phyloP scores from a whole-genome alignment of 148 eudicot species.

The Silene latifolia region DNA sequence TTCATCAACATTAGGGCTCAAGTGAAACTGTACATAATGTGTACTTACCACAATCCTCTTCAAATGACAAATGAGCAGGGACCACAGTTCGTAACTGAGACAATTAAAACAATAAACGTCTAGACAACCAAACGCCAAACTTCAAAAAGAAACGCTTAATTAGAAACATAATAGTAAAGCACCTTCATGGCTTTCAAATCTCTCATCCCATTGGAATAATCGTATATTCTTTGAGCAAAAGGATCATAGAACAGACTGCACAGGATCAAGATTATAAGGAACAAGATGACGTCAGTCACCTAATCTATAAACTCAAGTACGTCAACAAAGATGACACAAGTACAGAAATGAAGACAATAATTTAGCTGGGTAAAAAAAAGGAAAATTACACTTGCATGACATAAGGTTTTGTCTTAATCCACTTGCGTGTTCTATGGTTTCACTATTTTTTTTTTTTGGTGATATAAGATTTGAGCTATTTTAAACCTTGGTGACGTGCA shows the following conservation, averaged over 20 bases:
- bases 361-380: background rate
- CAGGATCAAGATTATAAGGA: conserved; percentile 13
- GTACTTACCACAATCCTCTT: conserved; percentile 73
- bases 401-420: background rate
- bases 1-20: background rate
- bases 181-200: conserved; percentile 77
- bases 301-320: conserved; percentile 15
- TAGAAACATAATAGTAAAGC: conserved; percentile 16
- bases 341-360: background rate
- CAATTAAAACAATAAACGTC: conserved; percentile 21
- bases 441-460: too few species aligned
- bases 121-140: background rate
- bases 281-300: conserved; percentile 8
- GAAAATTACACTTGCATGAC: background rate
- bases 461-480: too few species aligned
- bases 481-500: too few species aligned
- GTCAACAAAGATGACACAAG: background rate
- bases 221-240: conserved; percentile 55
- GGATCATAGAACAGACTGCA: conserved; percentile 91
- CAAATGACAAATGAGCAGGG: conserved; percentile 78
- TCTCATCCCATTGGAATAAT: conserved; percentile 66
- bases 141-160: background rate
- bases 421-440: too few species aligned
- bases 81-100: conserved; percentile 70
- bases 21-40: conserved; percentile 14